Evolutionary conservation across 2,329 filamentous ascomycete species (phyloP).

Genomic region (Monilinia polystroma): DNA sequence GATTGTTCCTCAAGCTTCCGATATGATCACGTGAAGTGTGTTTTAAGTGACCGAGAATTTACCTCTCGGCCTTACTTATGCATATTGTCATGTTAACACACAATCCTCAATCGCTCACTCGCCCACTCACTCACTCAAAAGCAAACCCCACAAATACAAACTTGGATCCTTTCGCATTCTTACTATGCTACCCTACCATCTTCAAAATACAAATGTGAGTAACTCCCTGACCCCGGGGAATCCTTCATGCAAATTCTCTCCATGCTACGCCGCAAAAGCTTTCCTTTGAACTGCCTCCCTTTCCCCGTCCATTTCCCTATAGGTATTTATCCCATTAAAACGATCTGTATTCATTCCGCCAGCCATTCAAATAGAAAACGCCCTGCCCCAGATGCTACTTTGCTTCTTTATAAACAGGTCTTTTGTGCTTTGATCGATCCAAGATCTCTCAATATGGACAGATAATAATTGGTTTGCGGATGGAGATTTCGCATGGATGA

Average conservation of each 20-base stretch:
- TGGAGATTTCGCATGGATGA: constrained; percentile 1
- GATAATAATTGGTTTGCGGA: background rate
- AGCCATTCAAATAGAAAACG: constrained; percentile 14
- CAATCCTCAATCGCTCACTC: background rate
- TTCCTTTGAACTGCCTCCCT: constrained; percentile 6
- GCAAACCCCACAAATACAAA: background rate
- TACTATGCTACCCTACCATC: constrained; percentile 16
- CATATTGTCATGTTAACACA: too few species aligned
- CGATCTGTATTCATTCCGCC: constrained; percentile 9
- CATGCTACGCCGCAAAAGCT: constrained; percentile 12
- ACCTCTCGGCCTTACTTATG: background rate
- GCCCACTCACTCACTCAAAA: background rate
- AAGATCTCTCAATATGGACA: constrained; percentile 13
- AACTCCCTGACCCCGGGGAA: constrained; percentile 16
- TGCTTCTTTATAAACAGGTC: constrained; percentile 17
- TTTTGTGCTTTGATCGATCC: constrained; percentile 10
- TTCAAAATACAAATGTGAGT: constrained; percentile 4
- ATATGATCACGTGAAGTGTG: constrained; percentile 7
- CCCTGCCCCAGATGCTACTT: constrained; percentile 12
- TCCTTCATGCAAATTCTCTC: constrained; percentile 15
- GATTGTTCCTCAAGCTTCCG: constrained; percentile 23
- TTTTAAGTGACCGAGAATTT: background rate
- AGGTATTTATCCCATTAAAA: constrained; percentile 10
- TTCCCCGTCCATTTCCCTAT: background rate
- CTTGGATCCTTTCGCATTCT: constrained; percentile 3